Evolutionary conservation across 345 rosid genomes (phyloP), one percentile per base, ranked within the genome.

Genomic region (Populus tremula): DNA sequence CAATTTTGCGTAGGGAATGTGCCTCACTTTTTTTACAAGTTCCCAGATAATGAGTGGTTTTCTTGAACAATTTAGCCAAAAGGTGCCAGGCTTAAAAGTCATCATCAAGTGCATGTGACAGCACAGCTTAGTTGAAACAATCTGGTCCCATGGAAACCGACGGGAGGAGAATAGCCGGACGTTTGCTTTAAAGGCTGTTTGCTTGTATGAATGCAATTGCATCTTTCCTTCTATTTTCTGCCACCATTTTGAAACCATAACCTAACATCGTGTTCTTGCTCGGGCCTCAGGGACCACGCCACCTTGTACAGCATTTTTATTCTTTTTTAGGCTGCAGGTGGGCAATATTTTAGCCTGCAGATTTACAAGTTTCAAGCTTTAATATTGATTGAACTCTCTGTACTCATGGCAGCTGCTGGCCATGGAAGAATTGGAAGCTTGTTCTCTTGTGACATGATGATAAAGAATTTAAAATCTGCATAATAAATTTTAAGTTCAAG

Each of bases 401-500:
- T 50, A 6, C 35, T 33, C 23, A 7, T 53, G 43, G 2, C 20
- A 53, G 7, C 20, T 6, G 7, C 59, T 18, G 2, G 8, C 59
- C 23, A 18, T 6, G 6, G n/a, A 33, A 33, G 36, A 33, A 33
- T 33, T 33, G 5, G 43, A 39, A 39, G 2, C 8, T 6, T 8
- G 27, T n/a, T n/a, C n/a, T n/a, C n/a, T n/a, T n/a, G n/a, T n/a
- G n/a, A n/a, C 25, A 25, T 25, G 25, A 25, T 25, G 25, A 25
- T 25, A 1, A 25, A 27, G 1, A 27, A 1, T 27, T 27, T 27
- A 27, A 27, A 27, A 27, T 27, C 27, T 27, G 27, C 1, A 27
- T 1, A 27, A 1, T 1, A 27, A 1, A 27, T 27, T 1, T 27
- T 1, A 1, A 27, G 1, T 27, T 27, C 1, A 1, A 27, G 1